Base-by-base conservation (phyloP, 495 filamentous ascomycete species). In the Pseudoneurospora amorphoporcata region DNA sequence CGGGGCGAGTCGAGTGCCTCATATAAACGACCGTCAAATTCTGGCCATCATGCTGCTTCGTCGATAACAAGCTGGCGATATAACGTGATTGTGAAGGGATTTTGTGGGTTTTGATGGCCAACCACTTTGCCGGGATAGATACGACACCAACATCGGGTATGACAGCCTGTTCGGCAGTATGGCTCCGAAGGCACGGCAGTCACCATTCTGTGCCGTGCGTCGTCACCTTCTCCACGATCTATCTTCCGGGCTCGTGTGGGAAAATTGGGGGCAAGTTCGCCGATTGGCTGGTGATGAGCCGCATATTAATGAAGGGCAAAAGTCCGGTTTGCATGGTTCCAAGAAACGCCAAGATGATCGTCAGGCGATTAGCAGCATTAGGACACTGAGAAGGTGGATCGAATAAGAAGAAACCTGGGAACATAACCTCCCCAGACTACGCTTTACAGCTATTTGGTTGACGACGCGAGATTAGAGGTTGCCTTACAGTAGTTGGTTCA, bases 101-200 rank as follows among this genome's bases (percentile, higher is more conserved):
- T 68, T 39, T 6, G 16, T 43, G 12, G 38, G 61, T 69, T 32
- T 7, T 42, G 8, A 68, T 72, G 69, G 69, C 73, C 58, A 73
- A 75, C 71, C 73, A 73, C 29, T 69, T 35, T 69, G 71, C 29
- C 68, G 69, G 75, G 73, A 47, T 69, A 19, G 70, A 74, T 23
- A 39, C 32, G 32, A 16, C 12, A n/a, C 42, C 68, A 76, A 77
- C 77, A 77, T 75, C 71, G 58, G 68, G 43, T 12, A 69, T 75
- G 72, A 77, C 75, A 78, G 76, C 75, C 76, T 78, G 73, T 75
- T 77, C 75, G 76, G 76, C 71, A 78, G 69, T 73, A 74, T 68
- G 14, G 70, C 71, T 74, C 75, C 75, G 73, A 47, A 58, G 19
- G 29, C 58, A 40, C 75, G 75, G 73, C 75, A 74, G 42, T 76